A percentile compares a stretch with the other conserved stretches of the same genome.
Evolutionary conservation across 1,139 yeast species (phyloP).

Genomic region (Yamadazyma atmosphaerica): DNA sequence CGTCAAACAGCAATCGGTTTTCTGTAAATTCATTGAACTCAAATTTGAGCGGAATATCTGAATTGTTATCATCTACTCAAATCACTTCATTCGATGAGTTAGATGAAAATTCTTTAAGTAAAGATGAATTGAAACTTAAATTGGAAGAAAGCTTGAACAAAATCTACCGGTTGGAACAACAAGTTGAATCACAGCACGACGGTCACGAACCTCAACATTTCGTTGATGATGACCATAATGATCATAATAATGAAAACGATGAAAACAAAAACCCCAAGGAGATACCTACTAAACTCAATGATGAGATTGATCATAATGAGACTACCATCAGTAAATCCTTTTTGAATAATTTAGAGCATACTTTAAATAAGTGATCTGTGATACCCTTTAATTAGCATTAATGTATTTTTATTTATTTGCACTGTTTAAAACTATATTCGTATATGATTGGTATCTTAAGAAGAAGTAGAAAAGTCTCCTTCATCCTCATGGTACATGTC

Average conservation of each 20-base stretch:
- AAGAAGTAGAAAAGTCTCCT: constrained; percentile 43
- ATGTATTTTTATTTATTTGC: constrained; percentile 3
- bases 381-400: constrained; percentile 1
- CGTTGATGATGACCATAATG: not conserved
- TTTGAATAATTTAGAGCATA: constrained; percentile 20
- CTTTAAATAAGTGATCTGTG: constrained; percentile 11
- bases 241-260: constrained; percentile 3
- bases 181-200: constrained; percentile 3
- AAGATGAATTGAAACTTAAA: constrained; percentile 34
- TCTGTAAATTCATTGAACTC: constrained; percentile 44
- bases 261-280: not conserved
- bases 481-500: constrained; percentile 66
- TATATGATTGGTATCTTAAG: too few species aligned
- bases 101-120: constrained; percentile 26
- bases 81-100: constrained; percentile 33
- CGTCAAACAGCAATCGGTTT: constrained; percentile 22
- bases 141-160: constrained; percentile 44
- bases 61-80: constrained; percentile 39
- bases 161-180: constrained; percentile 34
- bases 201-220: not conserved
- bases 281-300: not conserved
- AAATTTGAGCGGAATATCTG: constrained; percentile 44
- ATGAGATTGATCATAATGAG: constrained; percentile 5
- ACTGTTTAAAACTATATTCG: too few species aligned
- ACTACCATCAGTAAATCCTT: constrained; percentile 13